Evolutionary conservation across 495 filamentous ascomycete species (phyloP).

Genomic region (Podospora tetraspora): DNA sequence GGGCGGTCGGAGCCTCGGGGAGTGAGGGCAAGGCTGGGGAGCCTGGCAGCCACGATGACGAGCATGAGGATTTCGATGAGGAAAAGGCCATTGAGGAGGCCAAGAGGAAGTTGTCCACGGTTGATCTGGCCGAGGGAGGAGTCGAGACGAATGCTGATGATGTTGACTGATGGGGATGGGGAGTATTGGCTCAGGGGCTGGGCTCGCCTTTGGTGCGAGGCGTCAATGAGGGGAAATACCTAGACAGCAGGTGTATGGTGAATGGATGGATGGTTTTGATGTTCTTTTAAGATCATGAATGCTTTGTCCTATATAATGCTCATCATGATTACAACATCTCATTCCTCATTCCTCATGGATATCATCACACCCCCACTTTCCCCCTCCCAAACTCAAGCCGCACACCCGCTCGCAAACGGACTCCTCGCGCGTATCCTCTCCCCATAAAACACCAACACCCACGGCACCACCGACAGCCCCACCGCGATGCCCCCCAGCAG

Average conservation of each 20-base stretch:
- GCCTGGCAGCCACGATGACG: not conserved
- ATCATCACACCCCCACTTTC: conserved; percentile 13
- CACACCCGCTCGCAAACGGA: conserved; percentile 55
- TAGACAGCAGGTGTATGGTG: not conserved
- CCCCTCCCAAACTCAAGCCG: not conserved
- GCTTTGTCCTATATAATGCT: not conserved
- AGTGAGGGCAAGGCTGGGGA: conserved; percentile 9
- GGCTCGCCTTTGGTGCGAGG: not conserved
- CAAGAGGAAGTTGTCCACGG: conserved; percentile 17
- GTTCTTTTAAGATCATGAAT: not conserved
- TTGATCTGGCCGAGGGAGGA: conserved; percentile 1
- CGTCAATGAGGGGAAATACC: not conserved
- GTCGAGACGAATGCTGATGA: conserved; percentile 22
- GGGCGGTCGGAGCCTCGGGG: conserved; percentile 24
- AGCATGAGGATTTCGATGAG: conserved; percentile 6
- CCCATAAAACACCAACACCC: conserved; percentile 78
- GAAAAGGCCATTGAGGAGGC: conserved; percentile 26
- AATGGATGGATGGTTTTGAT: not conserved
- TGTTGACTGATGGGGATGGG: conserved; percentile 22
- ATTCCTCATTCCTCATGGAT: not conserved
- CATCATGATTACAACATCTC: not conserved
- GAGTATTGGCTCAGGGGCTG: not conserved
- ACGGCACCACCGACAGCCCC: conserved; percentile 71
- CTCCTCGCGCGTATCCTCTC: conserved; percentile 71
- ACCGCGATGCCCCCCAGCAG: conserved; percentile 71